A percentile compares a stretch with the other conserved stretches of the same genome.
Evolutionary conservation across 164 flowering plant species (phyloP).

Genomic region (Brasenia schreberi): DNA sequence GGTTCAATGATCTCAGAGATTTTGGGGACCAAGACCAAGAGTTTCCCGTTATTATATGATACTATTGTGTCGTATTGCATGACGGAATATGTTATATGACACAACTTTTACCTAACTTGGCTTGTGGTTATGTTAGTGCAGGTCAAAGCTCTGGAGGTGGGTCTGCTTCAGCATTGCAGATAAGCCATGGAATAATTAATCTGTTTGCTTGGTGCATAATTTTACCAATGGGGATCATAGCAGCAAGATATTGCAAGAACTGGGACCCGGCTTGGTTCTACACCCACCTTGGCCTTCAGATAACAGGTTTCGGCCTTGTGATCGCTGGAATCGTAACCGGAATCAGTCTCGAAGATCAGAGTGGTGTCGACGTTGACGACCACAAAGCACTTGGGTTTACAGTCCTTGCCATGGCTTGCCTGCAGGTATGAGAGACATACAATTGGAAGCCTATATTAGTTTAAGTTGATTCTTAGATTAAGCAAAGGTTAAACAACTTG

Average conservation of each 20-base stretch:
- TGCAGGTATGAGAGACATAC: conserved; percentile 35
- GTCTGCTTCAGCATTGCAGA: conserved; percentile 18
- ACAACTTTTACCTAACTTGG: not conserved
- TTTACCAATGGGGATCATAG: conserved; percentile 37
- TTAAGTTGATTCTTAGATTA: too few relatives aligned
- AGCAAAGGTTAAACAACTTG: not conserved
- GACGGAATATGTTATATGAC: too few relatives aligned
- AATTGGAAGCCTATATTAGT: not conserved
- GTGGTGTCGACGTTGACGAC: conserved; percentile 17
- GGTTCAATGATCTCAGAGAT: too few relatives aligned
- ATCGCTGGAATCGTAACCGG: conserved; percentile 34
- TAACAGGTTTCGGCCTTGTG: conserved; percentile 34
- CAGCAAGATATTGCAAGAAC: conserved; percentile 36
- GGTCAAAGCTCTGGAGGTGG: conserved; percentile 6
- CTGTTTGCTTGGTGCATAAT: conserved; percentile 65
- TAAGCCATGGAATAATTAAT: conserved; percentile 44
- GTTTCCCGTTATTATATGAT: too few relatives aligned
- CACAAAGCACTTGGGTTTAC: conserved; percentile 49
- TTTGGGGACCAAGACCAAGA: too few relatives aligned
- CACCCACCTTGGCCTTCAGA: conserved; percentile 32
- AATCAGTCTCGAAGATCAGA: conserved; percentile 26
- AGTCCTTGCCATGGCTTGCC: conserved; percentile 42
- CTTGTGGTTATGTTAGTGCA: conserved; percentile 7
- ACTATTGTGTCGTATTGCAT: too few relatives aligned
- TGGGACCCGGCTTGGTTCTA: conserved; percentile 71